Evolutionary conservation across 768 basidiomycete genomes (phyloP).

Genomic region (Exidia glandulosa): DNA sequence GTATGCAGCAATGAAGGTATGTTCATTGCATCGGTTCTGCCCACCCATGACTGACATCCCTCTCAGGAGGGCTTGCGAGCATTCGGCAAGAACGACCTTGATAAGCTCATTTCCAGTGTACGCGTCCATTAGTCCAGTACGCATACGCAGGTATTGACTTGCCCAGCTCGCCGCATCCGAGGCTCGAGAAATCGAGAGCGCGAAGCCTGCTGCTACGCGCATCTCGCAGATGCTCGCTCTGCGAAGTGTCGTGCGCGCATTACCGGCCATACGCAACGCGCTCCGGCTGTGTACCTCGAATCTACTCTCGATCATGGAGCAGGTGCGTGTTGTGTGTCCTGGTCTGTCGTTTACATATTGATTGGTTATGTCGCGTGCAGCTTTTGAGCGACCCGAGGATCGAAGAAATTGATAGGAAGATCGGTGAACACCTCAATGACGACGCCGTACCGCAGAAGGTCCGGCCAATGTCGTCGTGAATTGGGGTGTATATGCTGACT

Average conservation of each 20-base stretch:
- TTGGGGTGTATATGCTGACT: neutral
- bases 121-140: neutral
- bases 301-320: conserved; percentile 49
- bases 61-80: neutral
- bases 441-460: conserved; percentile 54
- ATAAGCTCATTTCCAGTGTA: conserved; percentile 4
- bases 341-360: neutral
- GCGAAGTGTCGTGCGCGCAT: conserved; percentile 53
- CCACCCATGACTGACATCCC: neutral
- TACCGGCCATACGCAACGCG: conserved; percentile 54
- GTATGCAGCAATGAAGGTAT: conserved; percentile 52
- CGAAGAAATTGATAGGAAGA: conserved; percentile 44
- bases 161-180: conserved; percentile 58
- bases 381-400: conserved; percentile 70
- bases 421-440: conserved; percentile 63
- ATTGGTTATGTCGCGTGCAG: conserved; percentile 20
- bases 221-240: conserved; percentile 74
- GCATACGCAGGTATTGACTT: neutral
- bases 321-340: conserved; percentile 29
- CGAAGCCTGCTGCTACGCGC: conserved; percentile 55
- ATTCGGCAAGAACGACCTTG: neutral
- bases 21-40: conserved; percentile 44
- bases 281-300: conserved; percentile 46
- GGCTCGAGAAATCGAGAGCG: conserved; percentile 34
- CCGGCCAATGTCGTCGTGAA: neutral